phyloP scores from a whole-genome alignment of 148 eudicot genomes.

The Tetragonia tetragonoides region DNA sequence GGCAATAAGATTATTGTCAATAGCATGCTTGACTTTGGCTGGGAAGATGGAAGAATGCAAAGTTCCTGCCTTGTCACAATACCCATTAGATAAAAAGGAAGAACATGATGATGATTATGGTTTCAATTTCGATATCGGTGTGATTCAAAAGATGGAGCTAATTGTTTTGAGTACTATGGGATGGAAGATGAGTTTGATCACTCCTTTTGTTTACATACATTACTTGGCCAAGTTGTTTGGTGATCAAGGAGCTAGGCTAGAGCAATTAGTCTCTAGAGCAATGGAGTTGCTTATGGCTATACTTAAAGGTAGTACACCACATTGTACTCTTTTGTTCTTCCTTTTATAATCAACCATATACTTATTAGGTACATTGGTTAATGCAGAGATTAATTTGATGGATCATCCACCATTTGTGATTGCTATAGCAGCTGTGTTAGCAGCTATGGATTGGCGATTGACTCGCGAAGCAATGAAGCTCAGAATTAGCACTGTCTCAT shows the following conservation, averaged over 20 bases:
- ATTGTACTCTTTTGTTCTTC: neutral
- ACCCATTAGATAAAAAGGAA: slow-evolving; percentile 16
- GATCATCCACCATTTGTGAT: slow-evolving; percentile 48
- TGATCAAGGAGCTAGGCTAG: slow-evolving; percentile 9
- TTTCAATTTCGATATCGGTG: slow-evolving; percentile 27
- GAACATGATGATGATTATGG: neutral
- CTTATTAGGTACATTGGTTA: neutral
- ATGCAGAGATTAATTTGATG: slow-evolving; percentile 44
- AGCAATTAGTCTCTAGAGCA: slow-evolving; percentile 28
- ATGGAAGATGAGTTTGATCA: slow-evolving; percentile 49
- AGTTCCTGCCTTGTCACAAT: slow-evolving; percentile 33
- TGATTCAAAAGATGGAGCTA: slow-evolving; percentile 45
- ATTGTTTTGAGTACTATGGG: slow-evolving; percentile 46
- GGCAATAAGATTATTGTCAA: slow-evolving; percentile 46
- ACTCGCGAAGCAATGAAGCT: slow-evolving; percentile 31
- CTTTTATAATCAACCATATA: too few relatives aligned
- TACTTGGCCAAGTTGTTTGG: slow-evolving; percentile 38
- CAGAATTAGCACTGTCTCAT: slow-evolving; percentile 35
- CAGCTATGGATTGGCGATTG: slow-evolving; percentile 44
- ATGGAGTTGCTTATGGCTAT: slow-evolving; percentile 37
- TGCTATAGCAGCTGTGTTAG: slow-evolving; percentile 58
- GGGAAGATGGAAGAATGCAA: slow-evolving; percentile 57
- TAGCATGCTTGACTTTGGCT: slow-evolving; percentile 68
- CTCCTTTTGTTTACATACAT: slow-evolving; percentile 52
- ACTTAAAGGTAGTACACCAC: slow-evolving; percentile 34